Evolutionary conservation across 306 rosid genomes (phyloP).

Genomic region (Medicago ruthenica): DNA sequence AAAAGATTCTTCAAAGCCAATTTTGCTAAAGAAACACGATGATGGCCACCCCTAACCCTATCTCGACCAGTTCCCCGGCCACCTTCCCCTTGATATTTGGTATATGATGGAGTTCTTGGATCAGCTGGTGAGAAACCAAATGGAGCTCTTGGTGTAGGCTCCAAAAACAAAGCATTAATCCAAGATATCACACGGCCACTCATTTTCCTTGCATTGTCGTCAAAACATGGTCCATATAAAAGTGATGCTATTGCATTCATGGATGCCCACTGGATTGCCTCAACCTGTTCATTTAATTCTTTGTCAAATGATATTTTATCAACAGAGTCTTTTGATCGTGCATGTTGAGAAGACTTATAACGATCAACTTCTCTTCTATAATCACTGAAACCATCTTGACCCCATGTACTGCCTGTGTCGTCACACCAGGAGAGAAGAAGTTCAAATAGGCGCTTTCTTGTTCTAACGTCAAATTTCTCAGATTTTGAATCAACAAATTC

Average conservation of each 20-base stretch:
- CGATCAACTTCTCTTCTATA: conserved; percentile 98
- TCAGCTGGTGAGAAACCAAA: conserved; percentile 98
- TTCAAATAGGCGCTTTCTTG: conserved; percentile 92
- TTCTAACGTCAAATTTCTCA: conserved; percentile 90
- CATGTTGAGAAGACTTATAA: conserved; percentile 96
- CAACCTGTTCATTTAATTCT: conserved; percentile 94
- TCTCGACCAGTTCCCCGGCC: conserved; percentile 92
- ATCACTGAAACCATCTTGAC: conserved; percentile 87
- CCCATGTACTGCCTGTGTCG: conserved; percentile 81
- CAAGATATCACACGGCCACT: conserved; percentile 95
- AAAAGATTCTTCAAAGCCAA: conserved; percentile 91
- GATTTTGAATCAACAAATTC: conserved; percentile 97
- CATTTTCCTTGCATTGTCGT: conserved; percentile 99
- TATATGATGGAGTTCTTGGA: conserved; percentile 97
- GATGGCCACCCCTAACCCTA: conserved; percentile 88
- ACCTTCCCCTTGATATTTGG: conserved; percentile 83
- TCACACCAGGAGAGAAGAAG: conserved; percentile 97
- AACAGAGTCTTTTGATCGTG: conserved; percentile 94
- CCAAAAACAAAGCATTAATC: conserved; percentile 95
- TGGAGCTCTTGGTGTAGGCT: conserved; percentile 95
- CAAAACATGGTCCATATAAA: conserved; percentile 96
- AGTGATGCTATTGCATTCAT: conserved; percentile 99
- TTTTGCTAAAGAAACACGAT: conserved; percentile 88
- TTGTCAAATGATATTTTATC: conserved; percentile 96
- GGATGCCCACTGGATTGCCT: conserved; percentile 99